A percentile compares a stretch with the other conserved stretches of the same genome.
phyloP scores from a whole-genome alignment of 1,284 basidiomycete genomes.

The Apiotrichum veenhuisii region DNA sequence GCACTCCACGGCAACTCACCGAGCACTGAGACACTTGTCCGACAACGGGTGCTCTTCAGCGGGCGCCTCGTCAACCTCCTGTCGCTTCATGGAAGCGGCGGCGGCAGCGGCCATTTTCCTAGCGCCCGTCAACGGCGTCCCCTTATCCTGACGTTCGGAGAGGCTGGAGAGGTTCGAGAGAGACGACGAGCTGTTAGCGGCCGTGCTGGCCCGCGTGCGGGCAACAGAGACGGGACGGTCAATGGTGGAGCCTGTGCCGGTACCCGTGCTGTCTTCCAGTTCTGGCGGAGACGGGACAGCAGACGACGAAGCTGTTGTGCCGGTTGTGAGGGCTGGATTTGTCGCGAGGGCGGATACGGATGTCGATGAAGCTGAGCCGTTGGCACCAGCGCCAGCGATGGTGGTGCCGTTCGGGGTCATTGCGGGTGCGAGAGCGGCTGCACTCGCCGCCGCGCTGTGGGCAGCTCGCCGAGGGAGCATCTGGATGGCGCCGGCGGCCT shows the following conservation, averaged over 20 bases:
- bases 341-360: conserved; percentile 12
- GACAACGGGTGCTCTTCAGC: conserved; percentile 39
- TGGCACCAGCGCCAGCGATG: no score
- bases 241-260: not conserved
- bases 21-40: conserved; percentile 33
- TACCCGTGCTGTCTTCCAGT: conserved; percentile 1
- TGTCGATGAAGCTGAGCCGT: not conserved
- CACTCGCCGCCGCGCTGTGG: not conserved
- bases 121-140: conserved; percentile 37
- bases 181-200: not conserved
- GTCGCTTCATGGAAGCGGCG: conserved; percentile 26
- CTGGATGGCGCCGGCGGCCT: not conserved
- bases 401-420: not conserved
- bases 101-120: conserved; percentile 43
- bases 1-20: conserved; percentile 23
- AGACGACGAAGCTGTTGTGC: conserved; percentile 17
- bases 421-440: not conserved
- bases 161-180: not conserved
- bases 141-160: not conserved
- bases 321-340: conserved; percentile 15
- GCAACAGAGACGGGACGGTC: not conserved
- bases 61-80: conserved; percentile 18
- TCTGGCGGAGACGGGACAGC: conserved; percentile 18
- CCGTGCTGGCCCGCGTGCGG: no score
- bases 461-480: conserved; percentile 1